Base-by-base conservation (phyloP, 345 rosid genomes). In the Eucalyptus virginea region DNA sequence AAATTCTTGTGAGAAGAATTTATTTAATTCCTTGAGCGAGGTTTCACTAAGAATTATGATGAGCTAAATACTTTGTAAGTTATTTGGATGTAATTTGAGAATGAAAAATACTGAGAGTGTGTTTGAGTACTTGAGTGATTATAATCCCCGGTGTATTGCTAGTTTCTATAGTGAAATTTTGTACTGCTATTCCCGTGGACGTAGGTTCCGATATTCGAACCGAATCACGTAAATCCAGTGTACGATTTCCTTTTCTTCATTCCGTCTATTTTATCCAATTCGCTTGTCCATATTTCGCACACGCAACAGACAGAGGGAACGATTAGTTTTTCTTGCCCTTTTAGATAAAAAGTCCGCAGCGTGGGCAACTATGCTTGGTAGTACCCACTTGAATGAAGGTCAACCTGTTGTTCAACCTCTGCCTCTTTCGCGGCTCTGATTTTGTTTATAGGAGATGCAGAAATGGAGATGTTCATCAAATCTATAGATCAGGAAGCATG, bases 101-200 rank as follows among this genome's bases (percentile, higher is more conserved):
- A 1, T 14, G 0, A 0, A 49, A 49, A 49, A 49, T 0, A 49
- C 3, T 14, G 0, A 49, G 0, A 49, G 0, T 49, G 18, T 49
- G 1, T 49, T 49, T 15, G 3, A 49, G 0, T 49, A 15, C 7
- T 49, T 5, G 0, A 49, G 0, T 49, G 0, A 49, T 49, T 15
- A 0, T 49, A 5, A 49, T 49, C 7, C 5, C 1, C 3, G 1
- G 0, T 49, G 0, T 49, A 49, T 49, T 3, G 0, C 3, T 49
- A 14, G 3, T 49, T 49, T 49, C 3, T 49, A 49, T 49, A 5
- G 1, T 49, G 7, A 15, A 49, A 49, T 49, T 49, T 0, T 0
- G 0, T 49, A 49, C 0, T 15, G 1, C 6, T 49, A 3, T 49
- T 49, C 0, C 0, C 0, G 0, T 49, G 7, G 2, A 49, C 1